These are phyloP conservation scores for Soucietia sequanensis DNA, from an alignment of 805 yeast species.

Conservation along the genomic window DNA sequence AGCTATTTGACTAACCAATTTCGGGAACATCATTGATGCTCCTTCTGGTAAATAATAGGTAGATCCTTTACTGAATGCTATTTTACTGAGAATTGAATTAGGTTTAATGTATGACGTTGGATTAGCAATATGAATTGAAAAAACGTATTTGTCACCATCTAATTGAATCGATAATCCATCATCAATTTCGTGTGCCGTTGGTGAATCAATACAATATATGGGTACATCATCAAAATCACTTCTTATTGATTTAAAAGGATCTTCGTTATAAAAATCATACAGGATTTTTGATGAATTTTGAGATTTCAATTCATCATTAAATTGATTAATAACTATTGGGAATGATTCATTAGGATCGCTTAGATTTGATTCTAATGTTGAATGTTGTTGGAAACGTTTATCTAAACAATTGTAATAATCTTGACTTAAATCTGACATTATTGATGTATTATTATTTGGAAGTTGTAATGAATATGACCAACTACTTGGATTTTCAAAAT, in stretches of 20 bases:
- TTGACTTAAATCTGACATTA: constrained; percentile 43
- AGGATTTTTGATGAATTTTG: constrained; percentile 3
- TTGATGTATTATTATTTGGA: constrained; percentile 44
- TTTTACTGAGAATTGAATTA: constrained; percentile 39
- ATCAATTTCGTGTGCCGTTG: constrained; percentile 83
- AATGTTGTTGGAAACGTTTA: constrained; percentile 5
- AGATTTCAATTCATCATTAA: neutral
- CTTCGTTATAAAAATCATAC: constrained; percentile 26
- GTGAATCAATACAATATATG: constrained; percentile 82
- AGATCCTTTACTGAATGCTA: constrained; percentile 59
- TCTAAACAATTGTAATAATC: constrained; percentile 37
- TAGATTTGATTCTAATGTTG: neutral
- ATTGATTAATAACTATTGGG: neutral
- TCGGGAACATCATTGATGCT: constrained; percentile 70
- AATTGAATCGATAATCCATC: constrained; percentile 76
- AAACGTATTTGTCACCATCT: constrained; percentile 26
- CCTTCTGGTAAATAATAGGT: constrained; percentile 75
- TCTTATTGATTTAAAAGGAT: constrained; percentile 32
- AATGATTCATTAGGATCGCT: neutral
- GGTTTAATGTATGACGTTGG: constrained; percentile 67
- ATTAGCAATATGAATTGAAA: constrained; percentile 82
- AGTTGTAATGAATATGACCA: constrained; percentile 48
- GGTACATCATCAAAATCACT: constrained; percentile 43
- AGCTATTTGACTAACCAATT: constrained; percentile 45
- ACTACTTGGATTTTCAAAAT: constrained; percentile 47